Base-by-base conservation (phyloP, 306 rosid species). In the Prinsepia uniflora region DNA sequence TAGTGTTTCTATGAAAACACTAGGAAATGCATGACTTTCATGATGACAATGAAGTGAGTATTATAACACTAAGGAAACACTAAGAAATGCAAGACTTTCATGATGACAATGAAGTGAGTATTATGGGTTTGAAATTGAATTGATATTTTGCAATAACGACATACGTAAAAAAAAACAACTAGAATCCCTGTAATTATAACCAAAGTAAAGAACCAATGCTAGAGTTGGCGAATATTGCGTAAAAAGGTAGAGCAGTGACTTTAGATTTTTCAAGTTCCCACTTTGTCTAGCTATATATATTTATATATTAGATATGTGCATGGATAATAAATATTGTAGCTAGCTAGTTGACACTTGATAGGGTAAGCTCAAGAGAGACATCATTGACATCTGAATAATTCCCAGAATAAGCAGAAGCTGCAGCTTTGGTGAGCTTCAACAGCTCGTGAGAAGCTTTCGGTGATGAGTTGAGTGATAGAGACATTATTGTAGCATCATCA, bases 341-440 rank as follows among this genome's bases (percentile, higher is more conserved):
- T 30, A 3, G 36, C 36, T 30, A 30, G 36, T 30, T 30, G 36
- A 30, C 36, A 30, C 36, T 30, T 30, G 36, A 30, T 3, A 86
- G 96, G 59, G 84, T 85, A 55, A 90, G 92, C 68, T 87, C 84
- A 73, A 85, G 88, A 67, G 91, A 86, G 70, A 86, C 81, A 74
- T 82, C 83, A 82, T 82, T 76, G 4, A 39, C 70, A 52, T 63
- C 71, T 54, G 81, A 63, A 73, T 69, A 63, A 73, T 69, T 63
- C 6, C 18, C 57, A 34, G 36, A 30, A 3, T 2, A 30, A 30
- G 36, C 36, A 30, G 36, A 30, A 30, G 36, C 36, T 1, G 46
- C 63, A 12, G 76, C 70, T 45, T 64, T 24, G 63, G 49, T 66
- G 59, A 24, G 76, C 71, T 72, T 76, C 66, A 75, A 42, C 48